Conservation (phyloP, 2,329 filamentous ascomycete genomes). For the Xylaria hypoxylon region DNA sequence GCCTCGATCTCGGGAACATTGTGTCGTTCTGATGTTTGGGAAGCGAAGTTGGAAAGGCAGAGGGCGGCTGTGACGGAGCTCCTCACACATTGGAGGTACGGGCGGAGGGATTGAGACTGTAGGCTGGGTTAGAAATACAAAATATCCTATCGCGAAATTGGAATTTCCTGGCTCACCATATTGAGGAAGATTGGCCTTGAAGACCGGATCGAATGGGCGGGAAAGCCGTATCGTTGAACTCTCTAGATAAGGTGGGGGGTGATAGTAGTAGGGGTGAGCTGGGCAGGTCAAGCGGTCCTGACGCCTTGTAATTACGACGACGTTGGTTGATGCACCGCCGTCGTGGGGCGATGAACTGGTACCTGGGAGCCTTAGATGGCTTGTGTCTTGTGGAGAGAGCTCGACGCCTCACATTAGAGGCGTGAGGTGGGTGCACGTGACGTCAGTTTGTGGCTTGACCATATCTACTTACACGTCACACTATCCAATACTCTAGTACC, state of each 20-base stretch:
- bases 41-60: constrained; percentile 95
- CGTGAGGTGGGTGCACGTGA: constrained; percentile 36
- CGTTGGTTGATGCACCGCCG: constrained; percentile 37
- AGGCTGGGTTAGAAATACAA: constrained; percentile 46
- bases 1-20: constrained; percentile 99
- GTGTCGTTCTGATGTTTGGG: constrained; percentile 94
- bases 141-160: constrained; percentile 2
- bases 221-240: constrained; percentile 20
- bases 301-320: constrained; percentile 35
- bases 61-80: constrained; percentile 94
- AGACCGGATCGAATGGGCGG: constrained; percentile 21
- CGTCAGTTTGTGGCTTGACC: constrained; percentile 38
- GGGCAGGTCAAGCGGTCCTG: constrained; percentile 36
- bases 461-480: too few species aligned
- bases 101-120: constrained; percentile 94
- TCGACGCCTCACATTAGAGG: background rate
- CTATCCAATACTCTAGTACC: too few species aligned
- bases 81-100: constrained; percentile 95
- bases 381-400: constrained; percentile 2
- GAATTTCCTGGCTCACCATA: constrained; percentile 42
- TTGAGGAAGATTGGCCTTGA: constrained; percentile 28
- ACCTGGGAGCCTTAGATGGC: constrained; percentile 3
- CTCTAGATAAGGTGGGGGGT: constrained; percentile 27
- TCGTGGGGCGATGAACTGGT: constrained; percentile 40
- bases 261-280: constrained; percentile 26